A percentile compares a stretch with the other conserved stretches of the same genome.
These are phyloP conservation scores for Morella rubra DNA, from an alignment of 306 rosid species.

Conservation along the genomic window DNA sequence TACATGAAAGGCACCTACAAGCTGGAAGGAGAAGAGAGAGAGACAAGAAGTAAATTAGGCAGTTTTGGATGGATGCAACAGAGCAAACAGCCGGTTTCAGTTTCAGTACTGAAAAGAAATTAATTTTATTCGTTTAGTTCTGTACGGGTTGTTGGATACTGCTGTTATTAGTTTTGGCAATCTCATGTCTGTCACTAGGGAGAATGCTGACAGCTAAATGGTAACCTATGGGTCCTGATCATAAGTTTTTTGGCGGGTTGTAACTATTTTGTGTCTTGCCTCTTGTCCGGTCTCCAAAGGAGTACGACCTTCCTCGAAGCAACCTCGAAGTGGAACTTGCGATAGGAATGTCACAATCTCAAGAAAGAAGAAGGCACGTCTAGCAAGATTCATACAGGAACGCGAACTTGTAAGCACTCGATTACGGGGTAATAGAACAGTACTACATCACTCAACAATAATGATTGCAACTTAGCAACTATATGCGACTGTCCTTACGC, in stretches of 20 bases:
- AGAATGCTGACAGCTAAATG: neutral
- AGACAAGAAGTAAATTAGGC: neutral
- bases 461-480: too few relatives aligned
- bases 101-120: too few relatives aligned
- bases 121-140: too few relatives aligned
- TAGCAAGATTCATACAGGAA: too few relatives aligned
- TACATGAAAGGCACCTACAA: neutral
- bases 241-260: too few relatives aligned
- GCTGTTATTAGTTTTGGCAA: neutral
- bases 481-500: too few relatives aligned
- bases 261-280: neutral
- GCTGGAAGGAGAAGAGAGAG: neutral
- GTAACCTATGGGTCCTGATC: neutral
- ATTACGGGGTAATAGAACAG: too few relatives aligned
- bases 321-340: constrained; percentile 1
- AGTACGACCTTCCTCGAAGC: constrained; percentile 32
- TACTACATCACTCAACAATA: too few relatives aligned
- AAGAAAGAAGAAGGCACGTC: neutral
- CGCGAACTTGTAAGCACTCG: too few relatives aligned
- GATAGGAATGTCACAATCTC: neutral
- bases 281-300: neutral
- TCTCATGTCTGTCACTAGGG: too few relatives aligned
- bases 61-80: neutral
- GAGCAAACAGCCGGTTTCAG: neutral
- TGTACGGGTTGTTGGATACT: neutral